Evolutionary conservation across 148 eudicot genomes (phyloP).

Genomic region (Oxyria digyna): DNA sequence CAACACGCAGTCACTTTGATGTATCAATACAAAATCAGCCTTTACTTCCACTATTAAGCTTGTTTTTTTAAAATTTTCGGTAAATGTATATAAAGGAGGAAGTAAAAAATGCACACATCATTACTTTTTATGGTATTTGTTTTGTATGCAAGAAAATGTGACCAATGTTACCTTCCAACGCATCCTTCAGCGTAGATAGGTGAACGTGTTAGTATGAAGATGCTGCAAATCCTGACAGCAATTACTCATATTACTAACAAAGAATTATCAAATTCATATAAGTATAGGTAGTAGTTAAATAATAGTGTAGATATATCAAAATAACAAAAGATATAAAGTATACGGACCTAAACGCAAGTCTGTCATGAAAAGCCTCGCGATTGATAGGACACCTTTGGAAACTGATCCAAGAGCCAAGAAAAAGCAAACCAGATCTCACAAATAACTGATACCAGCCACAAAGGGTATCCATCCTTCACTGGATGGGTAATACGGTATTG

Average conservation of each 20-base stretch:
- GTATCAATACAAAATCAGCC: too few species aligned
- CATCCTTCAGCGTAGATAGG: too few species aligned
- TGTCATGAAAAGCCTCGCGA: slow-evolving; percentile 90
- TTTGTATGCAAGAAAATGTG: too few species aligned
- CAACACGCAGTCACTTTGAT: too few species aligned
- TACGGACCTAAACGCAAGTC: slow-evolving; percentile 73
- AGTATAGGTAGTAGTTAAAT: slow-evolving; percentile 1
- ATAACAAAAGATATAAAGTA: neutral
- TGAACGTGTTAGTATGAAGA: too few species aligned
- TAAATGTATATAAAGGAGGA: too few species aligned
- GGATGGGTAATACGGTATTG: slow-evolving; percentile 93
- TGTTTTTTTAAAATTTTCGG: too few species aligned
- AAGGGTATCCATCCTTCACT: slow-evolving; percentile 83
- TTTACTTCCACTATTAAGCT: too few species aligned
- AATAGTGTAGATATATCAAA: slow-evolving; percentile 6
- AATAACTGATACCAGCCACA: slow-evolving; percentile 88
- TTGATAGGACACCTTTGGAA: slow-evolving; percentile 95
- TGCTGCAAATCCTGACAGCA: too few species aligned
- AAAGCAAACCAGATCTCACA: slow-evolving; percentile 98
- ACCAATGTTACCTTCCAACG: too few species aligned
- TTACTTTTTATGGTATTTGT: too few species aligned
- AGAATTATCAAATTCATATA: neutral
- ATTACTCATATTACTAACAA: neutral
- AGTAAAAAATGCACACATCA: too few species aligned
- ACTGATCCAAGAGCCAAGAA: slow-evolving; percentile 98